A percentile compares a stretch with the other conserved stretches of the same genome.
phyloP scores from a whole-genome alignment of 2,329 filamentous ascomycete species.

The Drechslerella coelobrocha region DNA sequence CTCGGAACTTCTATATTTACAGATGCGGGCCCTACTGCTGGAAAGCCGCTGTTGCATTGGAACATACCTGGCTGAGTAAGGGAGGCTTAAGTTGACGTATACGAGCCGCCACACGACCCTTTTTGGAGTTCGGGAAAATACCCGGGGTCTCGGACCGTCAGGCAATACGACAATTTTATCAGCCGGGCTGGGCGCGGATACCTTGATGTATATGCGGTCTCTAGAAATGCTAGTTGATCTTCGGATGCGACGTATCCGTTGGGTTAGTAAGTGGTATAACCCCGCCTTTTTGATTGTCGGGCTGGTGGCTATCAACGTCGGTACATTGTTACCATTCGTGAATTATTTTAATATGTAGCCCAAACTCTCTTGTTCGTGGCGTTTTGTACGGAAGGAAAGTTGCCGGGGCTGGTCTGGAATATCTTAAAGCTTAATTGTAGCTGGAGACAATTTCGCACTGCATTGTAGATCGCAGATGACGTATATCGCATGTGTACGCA shows the following conservation, averaged over 20 bases:
- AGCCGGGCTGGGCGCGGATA: slow-evolving; percentile 19
- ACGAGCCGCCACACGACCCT: slow-evolving; percentile 19
- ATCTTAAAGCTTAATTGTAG: too few relatives aligned
- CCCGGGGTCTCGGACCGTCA: slow-evolving; percentile 49
- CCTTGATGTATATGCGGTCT: neutral
- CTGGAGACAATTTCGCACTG: too few relatives aligned
- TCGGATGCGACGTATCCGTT: neutral
- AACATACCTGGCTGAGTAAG: too few relatives aligned
- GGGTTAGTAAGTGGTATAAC: neutral
- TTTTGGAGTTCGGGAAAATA: slow-evolving; percentile 36
- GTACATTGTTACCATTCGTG: neutral
- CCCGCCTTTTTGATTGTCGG: neutral
- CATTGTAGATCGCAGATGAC: too few relatives aligned
- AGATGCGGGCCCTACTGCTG: neutral
- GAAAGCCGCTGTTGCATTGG: too few relatives aligned
- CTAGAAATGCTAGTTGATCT: neutral
- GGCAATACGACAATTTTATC: slow-evolving; percentile 39
- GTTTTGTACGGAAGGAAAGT: too few relatives aligned
- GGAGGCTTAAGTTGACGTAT: neutral
- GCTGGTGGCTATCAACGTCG: neutral
- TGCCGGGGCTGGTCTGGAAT: too few relatives aligned
- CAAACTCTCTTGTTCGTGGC: too few relatives aligned
- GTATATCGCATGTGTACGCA: too few relatives aligned
- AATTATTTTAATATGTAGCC: neutral
- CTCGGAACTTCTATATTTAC: neutral